These are phyloP conservation scores for Thelonectria blattea DNA, from an alignment of 2,329 filamentous ascomycete genomes.

Conservation along the genomic window DNA sequence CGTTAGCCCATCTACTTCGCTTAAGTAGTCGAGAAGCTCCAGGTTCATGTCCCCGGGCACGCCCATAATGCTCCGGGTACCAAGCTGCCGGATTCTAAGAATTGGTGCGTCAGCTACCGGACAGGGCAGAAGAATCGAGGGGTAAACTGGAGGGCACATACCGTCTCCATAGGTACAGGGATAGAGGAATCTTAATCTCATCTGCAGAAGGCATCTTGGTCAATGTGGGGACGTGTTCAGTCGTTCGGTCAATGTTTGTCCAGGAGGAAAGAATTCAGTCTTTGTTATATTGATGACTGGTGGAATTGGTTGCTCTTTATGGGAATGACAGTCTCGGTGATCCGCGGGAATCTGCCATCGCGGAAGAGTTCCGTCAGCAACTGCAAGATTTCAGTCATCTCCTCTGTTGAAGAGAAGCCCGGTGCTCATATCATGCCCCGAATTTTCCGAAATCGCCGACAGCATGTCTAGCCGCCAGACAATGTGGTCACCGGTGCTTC, in stretches of 20 bases:
- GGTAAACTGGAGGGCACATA: background rate
- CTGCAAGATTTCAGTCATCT: background rate
- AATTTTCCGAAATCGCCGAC: conserved; percentile 1
- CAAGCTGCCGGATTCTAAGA: conserved; percentile 14
- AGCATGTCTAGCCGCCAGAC: background rate
- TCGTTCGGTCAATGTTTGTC: background rate
- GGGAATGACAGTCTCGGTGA: background rate
- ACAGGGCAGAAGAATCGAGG: background rate
- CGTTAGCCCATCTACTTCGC: conserved; percentile 7
- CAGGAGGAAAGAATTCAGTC: background rate
- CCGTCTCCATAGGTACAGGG: conserved; percentile 17
- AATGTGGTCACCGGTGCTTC: background rate
- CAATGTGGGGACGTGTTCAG: background rate
- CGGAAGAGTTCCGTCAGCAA: background rate
- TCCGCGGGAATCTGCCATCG: background rate
- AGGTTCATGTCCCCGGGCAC: conserved; percentile 22
- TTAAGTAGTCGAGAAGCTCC: conserved; percentile 19
- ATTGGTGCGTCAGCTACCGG: background rate
- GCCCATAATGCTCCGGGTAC: conserved; percentile 17
- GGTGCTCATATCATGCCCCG: background rate
- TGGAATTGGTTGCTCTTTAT: background rate
- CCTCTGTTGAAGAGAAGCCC: background rate
- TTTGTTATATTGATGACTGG: background rate
- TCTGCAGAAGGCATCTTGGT: conserved; percentile 7
- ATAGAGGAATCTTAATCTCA: conserved; percentile 2